A percentile compares a stretch with the other conserved stretches of the same genome.
Evolutionary conservation across 2,329 filamentous ascomycete species (phyloP).

Genomic region (Lachnellula hyalina): DNA sequence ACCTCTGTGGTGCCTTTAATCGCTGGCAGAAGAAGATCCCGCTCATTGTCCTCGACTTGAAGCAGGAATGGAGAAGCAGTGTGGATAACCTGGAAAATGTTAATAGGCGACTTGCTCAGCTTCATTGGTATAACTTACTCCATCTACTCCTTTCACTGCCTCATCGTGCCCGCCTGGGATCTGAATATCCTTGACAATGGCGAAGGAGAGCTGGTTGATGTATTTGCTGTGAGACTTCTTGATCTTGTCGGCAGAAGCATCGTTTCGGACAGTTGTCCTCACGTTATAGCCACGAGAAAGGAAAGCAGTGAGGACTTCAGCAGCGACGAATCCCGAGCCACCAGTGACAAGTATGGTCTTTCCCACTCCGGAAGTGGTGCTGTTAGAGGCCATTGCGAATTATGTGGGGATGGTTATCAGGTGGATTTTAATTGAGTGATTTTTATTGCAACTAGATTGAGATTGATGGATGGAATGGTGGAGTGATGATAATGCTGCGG

Average conservation of each 20-base stretch:
- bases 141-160: constrained; percentile 55
- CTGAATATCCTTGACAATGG: constrained; percentile 66
- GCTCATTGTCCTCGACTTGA: constrained; percentile 29
- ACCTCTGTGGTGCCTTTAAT: constrained; percentile 47
- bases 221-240: constrained; percentile 35
- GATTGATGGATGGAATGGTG: neutral
- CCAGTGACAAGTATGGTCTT: constrained; percentile 26
- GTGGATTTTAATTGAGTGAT: neutral
- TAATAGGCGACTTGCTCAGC: neutral
- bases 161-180: constrained; percentile 63
- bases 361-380: constrained; percentile 9
- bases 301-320: constrained; percentile 43
- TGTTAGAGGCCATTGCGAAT: constrained; percentile 4
- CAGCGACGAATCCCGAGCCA: constrained; percentile 47
- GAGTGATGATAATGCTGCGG: neutral
- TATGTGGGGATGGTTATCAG: neutral
- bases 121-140: constrained; percentile 37
- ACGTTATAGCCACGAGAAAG: constrained; percentile 34
- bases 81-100: constrained; percentile 48
- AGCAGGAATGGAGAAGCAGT: constrained; percentile 53
- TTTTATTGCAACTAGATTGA: no score
- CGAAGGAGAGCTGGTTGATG: constrained; percentile 28
- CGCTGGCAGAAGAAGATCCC: constrained; percentile 46
- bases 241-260: constrained; percentile 40
- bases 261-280: constrained; percentile 40